These are phyloP conservation scores for Plasmodium berghei DNA, from an alignment of 169 alveolate genomes.

Conservation along the genomic window DNA sequence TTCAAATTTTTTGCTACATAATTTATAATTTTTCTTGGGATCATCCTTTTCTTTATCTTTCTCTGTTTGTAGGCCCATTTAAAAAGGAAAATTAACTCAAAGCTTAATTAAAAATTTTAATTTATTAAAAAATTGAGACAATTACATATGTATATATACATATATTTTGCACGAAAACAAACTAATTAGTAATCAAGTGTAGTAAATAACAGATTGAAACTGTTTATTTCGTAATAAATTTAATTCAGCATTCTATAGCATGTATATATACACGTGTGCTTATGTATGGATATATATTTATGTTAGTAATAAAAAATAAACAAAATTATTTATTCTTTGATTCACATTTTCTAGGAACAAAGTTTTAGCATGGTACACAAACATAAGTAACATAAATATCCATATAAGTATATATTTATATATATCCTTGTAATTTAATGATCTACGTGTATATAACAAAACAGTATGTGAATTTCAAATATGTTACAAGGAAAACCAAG, in stretches of 20 bases:
- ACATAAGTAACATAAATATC: background rate
- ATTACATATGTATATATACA: constrained; percentile 4
- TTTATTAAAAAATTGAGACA: background rate
- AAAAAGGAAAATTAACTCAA: constrained; percentile 9
- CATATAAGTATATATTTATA: background rate
- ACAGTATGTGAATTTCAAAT: too few species aligned
- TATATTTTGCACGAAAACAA: constrained; percentile 11
- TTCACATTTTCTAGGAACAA: constrained; percentile 1
- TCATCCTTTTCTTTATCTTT: constrained; percentile 63
- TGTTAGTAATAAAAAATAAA: background rate
- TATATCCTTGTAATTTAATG: background rate
- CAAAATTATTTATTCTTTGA: background rate
- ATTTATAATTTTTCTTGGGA: constrained; percentile 49
- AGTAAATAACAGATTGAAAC: background rate
- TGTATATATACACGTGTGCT: background rate
- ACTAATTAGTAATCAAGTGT: background rate
- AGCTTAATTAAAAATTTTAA: background rate
- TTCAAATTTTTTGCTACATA: constrained; percentile 69
- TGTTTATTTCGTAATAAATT: constrained; percentile 17
- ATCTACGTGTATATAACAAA: too few species aligned
- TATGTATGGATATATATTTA: background rate
- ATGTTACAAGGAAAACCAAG: too few species aligned
- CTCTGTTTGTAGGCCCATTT: constrained; percentile 75
- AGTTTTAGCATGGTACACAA: too few species aligned
- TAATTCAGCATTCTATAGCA: constrained; percentile 11